phyloP scores from a whole-genome alignment of 306 rosid species.

The Comarum palustre region DNA sequence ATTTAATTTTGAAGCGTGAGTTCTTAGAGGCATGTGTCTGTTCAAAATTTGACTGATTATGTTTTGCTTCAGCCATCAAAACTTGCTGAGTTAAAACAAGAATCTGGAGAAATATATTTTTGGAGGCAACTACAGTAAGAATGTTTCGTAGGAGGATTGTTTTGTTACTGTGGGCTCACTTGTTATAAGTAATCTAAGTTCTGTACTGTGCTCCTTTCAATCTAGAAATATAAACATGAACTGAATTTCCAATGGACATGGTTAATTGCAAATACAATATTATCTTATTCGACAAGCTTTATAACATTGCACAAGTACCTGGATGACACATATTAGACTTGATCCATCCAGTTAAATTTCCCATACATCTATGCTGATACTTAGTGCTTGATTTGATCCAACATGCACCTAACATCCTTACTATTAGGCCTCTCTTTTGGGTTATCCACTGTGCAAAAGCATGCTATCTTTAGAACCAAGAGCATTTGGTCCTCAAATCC shows the following conservation, averaged over 20 bases:
- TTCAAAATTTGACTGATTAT: not conserved
- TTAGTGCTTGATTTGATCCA: slow-evolving; percentile 66
- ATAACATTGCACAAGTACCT: not conserved
- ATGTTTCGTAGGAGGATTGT: not conserved
- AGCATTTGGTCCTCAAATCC: slow-evolving; percentile 91
- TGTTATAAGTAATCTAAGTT: not conserved
- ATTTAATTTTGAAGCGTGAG: slow-evolving; percentile 1
- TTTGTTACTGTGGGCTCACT: not conserved
- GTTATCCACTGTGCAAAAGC: slow-evolving; percentile 78
- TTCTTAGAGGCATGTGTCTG: not conserved
- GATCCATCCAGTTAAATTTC: not conserved
- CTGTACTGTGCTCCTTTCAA: not conserved
- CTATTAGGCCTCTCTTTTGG: slow-evolving; percentile 86
- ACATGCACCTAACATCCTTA: slow-evolving; percentile 81
- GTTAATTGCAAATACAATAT: not conserved
- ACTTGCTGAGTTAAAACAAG: not conserved
- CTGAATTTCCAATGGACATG: not conserved
- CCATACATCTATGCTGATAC: not conserved
- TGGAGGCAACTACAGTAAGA: not conserved
- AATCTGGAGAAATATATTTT: not conserved
- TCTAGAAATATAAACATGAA: not conserved
- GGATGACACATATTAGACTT: not conserved
- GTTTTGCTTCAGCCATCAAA: slow-evolving; percentile 7
- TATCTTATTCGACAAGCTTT: not conserved
- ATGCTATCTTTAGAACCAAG: slow-evolving; percentile 77